A percentile compares a stretch with the other conserved stretches of the same genome.
Conservation (phyloP, 495 filamentous ascomycete genomes). For the Talaromyces adpressus region DNA sequence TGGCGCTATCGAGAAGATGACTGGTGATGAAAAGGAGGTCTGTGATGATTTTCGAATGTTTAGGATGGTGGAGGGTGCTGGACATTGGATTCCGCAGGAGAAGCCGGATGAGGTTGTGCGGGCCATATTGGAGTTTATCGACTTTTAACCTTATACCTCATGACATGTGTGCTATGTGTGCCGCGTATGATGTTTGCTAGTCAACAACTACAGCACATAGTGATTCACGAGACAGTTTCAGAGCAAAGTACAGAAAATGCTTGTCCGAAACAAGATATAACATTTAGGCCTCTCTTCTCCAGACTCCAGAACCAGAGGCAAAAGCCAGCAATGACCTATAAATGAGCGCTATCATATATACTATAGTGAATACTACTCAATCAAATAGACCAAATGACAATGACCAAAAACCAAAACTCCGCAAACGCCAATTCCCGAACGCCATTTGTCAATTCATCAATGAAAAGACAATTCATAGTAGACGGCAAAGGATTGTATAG, state of each 20-base stretch:
- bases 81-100: slow-evolving; percentile 66
- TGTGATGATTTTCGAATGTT: slow-evolving; percentile 45
- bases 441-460: neutral
- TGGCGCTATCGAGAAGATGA: slow-evolving; percentile 53
- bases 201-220: too few relatives aligned
- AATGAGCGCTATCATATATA: neutral
- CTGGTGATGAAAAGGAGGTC: slow-evolving; percentile 26
- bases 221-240: neutral
- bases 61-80: slow-evolving; percentile 48
- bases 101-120: slow-evolving; percentile 46
- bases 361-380: neutral
- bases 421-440: neutral
- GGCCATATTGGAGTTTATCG: slow-evolving; percentile 39
- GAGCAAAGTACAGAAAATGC: neutral
- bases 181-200: neutral
- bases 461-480: neutral
- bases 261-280: neutral
- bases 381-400: neutral
- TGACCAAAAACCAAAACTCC: neutral
- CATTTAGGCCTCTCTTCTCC: neutral
- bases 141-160: neutral
- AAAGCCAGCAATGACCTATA: neutral
- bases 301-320: neutral
- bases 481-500: neutral
- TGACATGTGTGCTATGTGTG: too few relatives aligned